A percentile compares a stretch with the other conserved stretches of the same genome.
Evolutionary conservation across 176 grass and related monocot species (phyloP).

Genomic region (Paspalum vaginatum): DNA sequence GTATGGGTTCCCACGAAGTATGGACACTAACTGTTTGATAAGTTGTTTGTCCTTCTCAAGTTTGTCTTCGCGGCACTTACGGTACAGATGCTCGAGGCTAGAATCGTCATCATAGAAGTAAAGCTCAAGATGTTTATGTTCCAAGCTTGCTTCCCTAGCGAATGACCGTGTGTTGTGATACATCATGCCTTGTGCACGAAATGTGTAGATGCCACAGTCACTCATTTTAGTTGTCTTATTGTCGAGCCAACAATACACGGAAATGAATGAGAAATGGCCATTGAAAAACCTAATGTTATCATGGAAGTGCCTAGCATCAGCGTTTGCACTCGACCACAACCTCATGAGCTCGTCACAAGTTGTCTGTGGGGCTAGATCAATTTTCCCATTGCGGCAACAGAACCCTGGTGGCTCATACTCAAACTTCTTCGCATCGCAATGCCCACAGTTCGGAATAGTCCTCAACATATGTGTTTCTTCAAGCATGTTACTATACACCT

Average conservation of each 20-base stretch:
- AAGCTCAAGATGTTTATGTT: not conserved
- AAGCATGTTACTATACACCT: constrained; percentile 7
- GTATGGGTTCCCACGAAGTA: not conserved
- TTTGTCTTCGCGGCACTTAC: not conserved
- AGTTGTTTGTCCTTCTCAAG: not conserved
- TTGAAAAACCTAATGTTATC: not conserved
- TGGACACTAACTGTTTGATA: not conserved
- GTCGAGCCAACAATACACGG: not conserved
- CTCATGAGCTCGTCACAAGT: not conserved
- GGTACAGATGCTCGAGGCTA: not conserved
- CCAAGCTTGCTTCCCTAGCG: not conserved
- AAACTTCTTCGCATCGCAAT: not conserved
- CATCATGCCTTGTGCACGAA: not conserved
- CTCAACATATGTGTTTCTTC: not conserved
- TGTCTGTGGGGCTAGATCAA: not conserved
- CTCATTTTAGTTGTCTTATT: not conserved
- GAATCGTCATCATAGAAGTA: constrained; percentile 7
- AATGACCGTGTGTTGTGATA: constrained; percentile 15
- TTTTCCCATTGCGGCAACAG: not conserved
- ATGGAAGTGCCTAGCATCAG: not conserved
- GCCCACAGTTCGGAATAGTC: not conserved
- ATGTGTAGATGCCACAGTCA: not conserved
- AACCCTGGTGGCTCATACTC: not conserved
- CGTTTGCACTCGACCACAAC: not conserved
- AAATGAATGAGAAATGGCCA: not conserved